Evolutionary conservation across 176 grass and related monocot species (phyloP).

Genomic region (Bolboschoenus planiculmis): DNA sequence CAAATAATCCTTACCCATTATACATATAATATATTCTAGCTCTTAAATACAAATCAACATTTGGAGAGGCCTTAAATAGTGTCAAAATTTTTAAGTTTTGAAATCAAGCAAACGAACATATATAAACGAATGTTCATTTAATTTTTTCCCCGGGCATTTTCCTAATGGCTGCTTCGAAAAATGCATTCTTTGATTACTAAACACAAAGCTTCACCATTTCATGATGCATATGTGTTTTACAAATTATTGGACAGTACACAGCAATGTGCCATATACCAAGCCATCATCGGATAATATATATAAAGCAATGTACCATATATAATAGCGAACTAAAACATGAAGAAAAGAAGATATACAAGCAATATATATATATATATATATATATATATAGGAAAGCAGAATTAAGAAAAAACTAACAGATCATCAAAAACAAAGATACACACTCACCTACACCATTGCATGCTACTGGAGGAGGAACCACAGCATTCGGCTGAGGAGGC

Average conservation of each 20-base stretch:
- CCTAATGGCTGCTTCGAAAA: background rate
- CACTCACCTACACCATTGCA: slow-evolving; percentile 20
- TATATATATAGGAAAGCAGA: no score
- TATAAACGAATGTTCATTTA: background rate
- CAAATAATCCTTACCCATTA: no score
- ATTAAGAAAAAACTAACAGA: background rate
- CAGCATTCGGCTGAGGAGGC: background rate
- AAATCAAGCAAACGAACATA: background rate
- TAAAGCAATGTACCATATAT: background rate
- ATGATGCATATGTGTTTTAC: background rate
- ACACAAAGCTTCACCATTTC: background rate
- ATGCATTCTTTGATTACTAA: background rate
- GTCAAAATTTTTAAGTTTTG: background rate
- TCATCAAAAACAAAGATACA: background rate
- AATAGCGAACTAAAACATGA: background rate
- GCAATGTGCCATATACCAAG: background rate
- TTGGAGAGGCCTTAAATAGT: background rate
- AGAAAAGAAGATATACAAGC: no score
- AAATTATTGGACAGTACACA: background rate
- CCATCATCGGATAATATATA: background rate
- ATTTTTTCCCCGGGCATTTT: background rate
- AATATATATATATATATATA: no score
- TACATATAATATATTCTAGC: background rate
- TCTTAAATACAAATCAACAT: background rate
- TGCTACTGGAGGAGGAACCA: background rate